Conservation (phyloP, 2,329 filamentous ascomycete genomes). For the Fusarium bulbicola region DNA sequence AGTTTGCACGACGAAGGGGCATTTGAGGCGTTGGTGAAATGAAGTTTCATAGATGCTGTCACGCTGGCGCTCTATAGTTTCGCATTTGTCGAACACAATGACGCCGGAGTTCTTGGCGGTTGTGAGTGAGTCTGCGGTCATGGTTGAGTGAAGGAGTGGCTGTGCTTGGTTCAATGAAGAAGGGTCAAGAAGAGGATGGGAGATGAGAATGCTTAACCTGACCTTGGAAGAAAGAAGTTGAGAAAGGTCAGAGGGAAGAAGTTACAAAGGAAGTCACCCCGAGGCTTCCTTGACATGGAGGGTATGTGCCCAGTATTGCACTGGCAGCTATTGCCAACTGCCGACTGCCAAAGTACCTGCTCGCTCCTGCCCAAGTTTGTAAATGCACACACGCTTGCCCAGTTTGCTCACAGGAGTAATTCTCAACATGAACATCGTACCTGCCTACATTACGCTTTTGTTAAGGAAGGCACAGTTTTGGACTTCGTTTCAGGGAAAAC, state of each 20-base stretch:
- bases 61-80: background rate
- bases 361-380: background rate
- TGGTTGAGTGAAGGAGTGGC: background rate
- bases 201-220: background rate
- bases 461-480: background rate
- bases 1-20: background rate
- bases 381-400: background rate
- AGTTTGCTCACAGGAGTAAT: background rate
- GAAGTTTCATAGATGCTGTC: background rate
- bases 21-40: background rate
- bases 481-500: background rate
- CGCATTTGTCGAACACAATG: constrained; percentile 5
- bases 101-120: background rate
- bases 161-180: background rate
- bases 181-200: background rate
- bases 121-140: background rate
- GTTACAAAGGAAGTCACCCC: background rate
- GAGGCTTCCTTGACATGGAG: too few relatives aligned
- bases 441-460: background rate
- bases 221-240: background rate
- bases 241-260: background rate
- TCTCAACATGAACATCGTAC: too few relatives aligned
- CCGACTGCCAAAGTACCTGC: background rate
- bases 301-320: background rate
- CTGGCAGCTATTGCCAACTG: background rate